Base-by-base conservation (phyloP, 2,329 filamentous ascomycete species). In the Fusarium sp. region DNA sequence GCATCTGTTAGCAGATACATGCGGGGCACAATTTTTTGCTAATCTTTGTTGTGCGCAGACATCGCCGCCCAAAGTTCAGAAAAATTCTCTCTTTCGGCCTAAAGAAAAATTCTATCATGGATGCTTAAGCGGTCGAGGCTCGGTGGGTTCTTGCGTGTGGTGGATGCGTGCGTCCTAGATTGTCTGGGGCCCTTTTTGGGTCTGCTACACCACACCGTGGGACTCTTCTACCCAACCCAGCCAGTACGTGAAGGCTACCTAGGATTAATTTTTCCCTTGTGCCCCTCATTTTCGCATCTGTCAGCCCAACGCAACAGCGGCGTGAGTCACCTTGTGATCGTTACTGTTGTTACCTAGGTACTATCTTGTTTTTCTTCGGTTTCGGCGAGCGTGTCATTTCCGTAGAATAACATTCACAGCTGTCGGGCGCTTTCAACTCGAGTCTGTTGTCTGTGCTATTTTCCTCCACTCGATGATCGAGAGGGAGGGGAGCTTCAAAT, bases 1-100 rank as follows among this genome's bases (percentile, higher is more conserved):
- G 18, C 40, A 66, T 65, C 64, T 78, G 77, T 69, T 78, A 78
- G 73, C 45, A 69, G 68, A 49, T 76, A 76, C 71, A 34, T 75
- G 73, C 60, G 69, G 74, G 66, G 72, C 63, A 63, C 27, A 55
- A 48, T 32, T 67, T 55, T 67, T 64, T 54, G 8, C 47, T 11
- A 64, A 54, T 68, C 41, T 63, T 64, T 54, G 50, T 64, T 67
- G 54, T 59, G 68, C 57, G 65, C 55, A 65, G 48, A 55, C 51
- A 63, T 56, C 48, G 55, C 53, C 61, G 59, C 55, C 59, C 51
- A 69, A 73, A 64, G 55, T 28, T 30, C 27, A 47, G 23, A 72
- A 76, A 77, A 76, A 70, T 72, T 74, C 66, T 68, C 59, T 68
- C 66, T 68, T 51, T 64, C 72, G 66, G 70, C 63, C 68, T 66